Evolutionary conservation across 2,329 filamentous ascomycete genomes (phyloP).

Genomic region (Claviceps arundinis): DNA sequence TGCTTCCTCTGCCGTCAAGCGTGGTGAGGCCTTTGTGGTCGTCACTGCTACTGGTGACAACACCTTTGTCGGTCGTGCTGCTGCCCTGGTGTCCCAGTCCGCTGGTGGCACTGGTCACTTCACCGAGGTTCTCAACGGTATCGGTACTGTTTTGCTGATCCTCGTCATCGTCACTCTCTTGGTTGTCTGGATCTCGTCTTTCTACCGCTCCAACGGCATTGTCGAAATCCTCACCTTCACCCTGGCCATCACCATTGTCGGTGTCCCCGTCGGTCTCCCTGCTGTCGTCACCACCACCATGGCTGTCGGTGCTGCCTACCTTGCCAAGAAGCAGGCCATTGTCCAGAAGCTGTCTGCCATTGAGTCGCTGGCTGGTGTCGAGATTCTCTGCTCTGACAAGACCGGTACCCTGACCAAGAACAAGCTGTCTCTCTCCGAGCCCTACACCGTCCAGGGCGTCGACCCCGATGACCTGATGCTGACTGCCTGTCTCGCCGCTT

Average conservation of each 20-base stretch:
- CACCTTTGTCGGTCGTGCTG: conserved; percentile 81
- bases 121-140: conserved; percentile 79
- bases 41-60: conserved; percentile 77
- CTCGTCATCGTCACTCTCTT: conserved; percentile 71
- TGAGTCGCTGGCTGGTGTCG: conserved; percentile 81
- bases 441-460: conserved; percentile 70
- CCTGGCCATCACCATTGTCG: conserved; percentile 78
- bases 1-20: conserved; percentile 79
- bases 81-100: conserved; percentile 70
- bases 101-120: conserved; percentile 69
- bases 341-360: conserved; percentile 88
- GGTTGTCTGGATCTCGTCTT: conserved; percentile 73
- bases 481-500: conserved; percentile 79
- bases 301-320: conserved; percentile 83
- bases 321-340: conserved; percentile 85
- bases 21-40: conserved; percentile 73
- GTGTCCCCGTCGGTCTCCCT: conserved; percentile 85
- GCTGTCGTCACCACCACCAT: conserved; percentile 90
- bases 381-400: conserved; percentile 82
- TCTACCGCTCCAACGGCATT: conserved; percentile 76
- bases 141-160: conserved; percentile 66
- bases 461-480: conserved; percentile 83
- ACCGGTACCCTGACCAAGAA: conserved; percentile 86
- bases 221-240: conserved; percentile 72
- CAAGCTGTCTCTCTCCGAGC: conserved; percentile 77